Percentiles rank a stretch among this genome's conserved stretches.
These are phyloP conservation scores for Jaminaea rosea DNA, from an alignment of 1,284 basidiomycete species.

Conservation along the genomic window DNA sequence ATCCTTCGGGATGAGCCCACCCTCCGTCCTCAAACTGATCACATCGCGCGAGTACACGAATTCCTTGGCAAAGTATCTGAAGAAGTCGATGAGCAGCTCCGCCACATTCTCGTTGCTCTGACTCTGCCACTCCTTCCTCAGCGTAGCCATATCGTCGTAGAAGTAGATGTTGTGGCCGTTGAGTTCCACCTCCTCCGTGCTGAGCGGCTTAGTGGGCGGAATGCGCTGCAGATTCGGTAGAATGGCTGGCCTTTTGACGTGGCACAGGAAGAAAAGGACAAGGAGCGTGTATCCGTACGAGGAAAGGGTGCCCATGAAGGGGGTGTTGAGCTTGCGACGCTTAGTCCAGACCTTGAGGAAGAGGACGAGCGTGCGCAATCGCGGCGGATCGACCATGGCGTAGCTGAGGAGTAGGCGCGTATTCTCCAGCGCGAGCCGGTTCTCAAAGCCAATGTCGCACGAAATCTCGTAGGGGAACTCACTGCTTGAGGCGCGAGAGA, in stretches of 20 bases:
- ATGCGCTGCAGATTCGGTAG: slow-evolving; percentile 48
- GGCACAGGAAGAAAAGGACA: slow-evolving; percentile 92
- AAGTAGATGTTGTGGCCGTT: slow-evolving; percentile 58
- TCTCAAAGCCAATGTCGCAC: slow-evolving; percentile 98
- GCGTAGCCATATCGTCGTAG: slow-evolving; percentile 89
- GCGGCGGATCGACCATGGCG: slow-evolving; percentile 88
- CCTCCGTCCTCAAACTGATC: slow-evolving; percentile 69
- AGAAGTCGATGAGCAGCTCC: slow-evolving; percentile 94
- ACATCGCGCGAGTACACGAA: slow-evolving; percentile 87
- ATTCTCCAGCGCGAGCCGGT: slow-evolving; percentile 90
- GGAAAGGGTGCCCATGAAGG: slow-evolving; percentile 89
- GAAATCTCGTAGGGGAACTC: slow-evolving; percentile 64
- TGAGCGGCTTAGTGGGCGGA: slow-evolving; percentile 31
- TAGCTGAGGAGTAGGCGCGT: slow-evolving; percentile 92
- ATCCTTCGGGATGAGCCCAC: slow-evolving; percentile 77
- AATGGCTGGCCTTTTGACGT: slow-evolving; percentile 62
- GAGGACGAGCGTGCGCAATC: slow-evolving; percentile 84
- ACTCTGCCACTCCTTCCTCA: slow-evolving; percentile 86
- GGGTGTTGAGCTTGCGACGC: slow-evolving; percentile 93
- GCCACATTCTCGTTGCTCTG: slow-evolving; percentile 85
- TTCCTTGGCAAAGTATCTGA: slow-evolving; percentile 88
- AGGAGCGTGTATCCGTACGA: slow-evolving; percentile 97
- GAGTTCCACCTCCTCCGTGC: slow-evolving; percentile 67
- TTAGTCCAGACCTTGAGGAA: slow-evolving; percentile 99
- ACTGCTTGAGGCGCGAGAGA: slow-evolving; percentile 63